phyloP scores from a whole-genome alignment of 306 rosid genomes.

The Crotalaria pallida region DNA sequence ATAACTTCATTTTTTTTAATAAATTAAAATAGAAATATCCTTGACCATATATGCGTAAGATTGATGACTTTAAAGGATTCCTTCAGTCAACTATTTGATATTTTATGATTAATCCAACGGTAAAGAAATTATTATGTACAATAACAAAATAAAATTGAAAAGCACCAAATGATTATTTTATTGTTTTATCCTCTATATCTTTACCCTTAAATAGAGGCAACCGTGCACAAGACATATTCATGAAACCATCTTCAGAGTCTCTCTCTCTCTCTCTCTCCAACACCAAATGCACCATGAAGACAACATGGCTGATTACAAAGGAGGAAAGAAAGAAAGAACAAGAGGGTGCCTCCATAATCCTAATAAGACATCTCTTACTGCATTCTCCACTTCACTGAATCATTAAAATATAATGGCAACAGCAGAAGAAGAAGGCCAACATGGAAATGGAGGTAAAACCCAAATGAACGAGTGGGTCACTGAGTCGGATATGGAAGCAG shows the following conservation, averaged over 20 bases:
- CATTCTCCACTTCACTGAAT: not conserved
- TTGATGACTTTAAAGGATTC: not conserved
- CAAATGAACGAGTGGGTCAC: conserved; percentile 10
- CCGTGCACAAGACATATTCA: not conserved
- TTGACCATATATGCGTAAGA: not conserved
- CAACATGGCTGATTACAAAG: not conserved
- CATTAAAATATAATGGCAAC: conserved; percentile 10
- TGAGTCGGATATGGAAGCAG: conserved; percentile 38
- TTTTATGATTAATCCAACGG: not conserved
- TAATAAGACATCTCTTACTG: not conserved
- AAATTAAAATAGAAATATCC: no score
- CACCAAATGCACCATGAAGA: not conserved
- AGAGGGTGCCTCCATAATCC: not conserved
- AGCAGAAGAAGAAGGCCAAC: no score
- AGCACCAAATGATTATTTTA: not conserved
- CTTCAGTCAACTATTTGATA: not conserved
- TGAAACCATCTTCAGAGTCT: no score
- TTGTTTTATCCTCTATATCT: not conserved
- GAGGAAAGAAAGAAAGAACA: not conserved
- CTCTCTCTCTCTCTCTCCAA: not conserved
- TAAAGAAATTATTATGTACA: not conserved
- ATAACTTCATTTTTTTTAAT: no score
- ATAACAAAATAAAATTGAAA: not conserved
- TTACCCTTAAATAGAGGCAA: not conserved
- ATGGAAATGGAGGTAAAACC: not conserved